Base-by-base conservation (phyloP, 169 alveolate genomes). In the Theileria orientalis region DNA sequence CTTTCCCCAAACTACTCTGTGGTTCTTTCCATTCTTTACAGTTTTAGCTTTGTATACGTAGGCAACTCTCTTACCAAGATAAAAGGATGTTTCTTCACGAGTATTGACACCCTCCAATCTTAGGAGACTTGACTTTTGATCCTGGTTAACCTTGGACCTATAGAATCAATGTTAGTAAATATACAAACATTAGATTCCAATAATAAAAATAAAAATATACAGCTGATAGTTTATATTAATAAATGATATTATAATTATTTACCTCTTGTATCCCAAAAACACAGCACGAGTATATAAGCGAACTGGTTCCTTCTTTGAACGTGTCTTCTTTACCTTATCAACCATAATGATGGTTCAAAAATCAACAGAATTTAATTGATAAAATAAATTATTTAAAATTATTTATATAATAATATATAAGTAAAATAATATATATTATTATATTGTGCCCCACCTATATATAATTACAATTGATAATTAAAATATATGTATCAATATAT, bases 1-100 rank as follows among this genome's bases (percentile, higher is more conserved):
- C 90, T 96, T 94, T 64, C 99, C 99, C 99, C 98, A 96, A 78
- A 96, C 95, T 60, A 95, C 98, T 87, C 98, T 92, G 91, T 90
- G 95, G 82, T 93, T 94, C 83, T 95, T 90, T 84, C 97, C 97
- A 83, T 90, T 90, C 84, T 92, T 93, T 73, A 90, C 91, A 59
- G 85, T 92, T 90, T 94, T 94, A 66, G 98, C 97, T 93, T 96
- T 94, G 96, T 95, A 97, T 51, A 97, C 97, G 92, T 96, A 98
- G 46, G 98, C 99, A 25, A 96, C 97, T 64, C 97, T 91, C 93
- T 98, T 98, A 70, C 99, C 99, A 25, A 95, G 86, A 87, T 98
- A 98, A 91, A 93, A 97, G 62, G 90, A 91, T 33, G 99, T 94
- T 80, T 96, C 98, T 87, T 95, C 92, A 74, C 94, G 93, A 71